phyloP scores from a whole-genome alignment of 2,329 filamentous ascomycete genomes.

The Aspergillus phoenicis region DNA sequence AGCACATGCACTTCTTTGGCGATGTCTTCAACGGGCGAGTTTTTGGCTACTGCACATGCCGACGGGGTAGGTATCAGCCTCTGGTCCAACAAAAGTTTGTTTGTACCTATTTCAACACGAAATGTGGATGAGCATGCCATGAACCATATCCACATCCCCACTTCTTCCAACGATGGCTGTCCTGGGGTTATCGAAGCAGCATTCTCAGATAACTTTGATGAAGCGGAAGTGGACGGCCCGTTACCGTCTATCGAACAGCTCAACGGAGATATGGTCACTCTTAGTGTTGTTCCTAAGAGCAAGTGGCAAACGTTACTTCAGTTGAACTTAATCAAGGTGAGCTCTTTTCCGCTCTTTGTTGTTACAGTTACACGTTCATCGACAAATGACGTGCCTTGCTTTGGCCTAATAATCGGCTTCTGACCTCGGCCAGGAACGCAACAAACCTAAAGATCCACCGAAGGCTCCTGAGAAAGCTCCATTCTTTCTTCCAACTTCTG shows the following conservation, averaged over 20 bases:
- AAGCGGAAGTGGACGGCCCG: constrained; percentile 55
- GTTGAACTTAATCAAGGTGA: constrained; percentile 76
- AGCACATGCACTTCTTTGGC: constrained; percentile 80
- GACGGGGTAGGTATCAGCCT: constrained; percentile 85
- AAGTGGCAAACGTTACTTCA: constrained; percentile 94
- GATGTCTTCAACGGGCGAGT: constrained; percentile 89
- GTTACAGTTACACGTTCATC: not conserved
- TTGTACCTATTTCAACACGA: constrained; percentile 82
- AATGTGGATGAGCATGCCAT: constrained; percentile 81
- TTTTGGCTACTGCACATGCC: constrained; percentile 84
- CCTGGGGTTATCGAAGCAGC: constrained; percentile 75
- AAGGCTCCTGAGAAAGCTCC: constrained; percentile 93
- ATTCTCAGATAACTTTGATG: constrained; percentile 60
- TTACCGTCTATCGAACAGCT: constrained; percentile 71
- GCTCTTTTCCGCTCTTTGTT: constrained; percentile 4
- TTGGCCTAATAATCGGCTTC: not conserved
- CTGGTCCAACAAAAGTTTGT: constrained; percentile 93
- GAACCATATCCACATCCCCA: constrained; percentile 66
- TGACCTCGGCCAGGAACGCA: constrained; percentile 65
- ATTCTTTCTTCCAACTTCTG: constrained; percentile 75
- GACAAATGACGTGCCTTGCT: no score
- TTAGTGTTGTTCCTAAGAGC: constrained; percentile 85
- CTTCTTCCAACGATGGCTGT: constrained; percentile 79
- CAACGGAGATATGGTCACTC: constrained; percentile 77
- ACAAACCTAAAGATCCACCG: constrained; percentile 88